Conservation (phyloP, 2,329 filamentous ascomycete genomes). For the Ceratocystis huliohia region DNA sequence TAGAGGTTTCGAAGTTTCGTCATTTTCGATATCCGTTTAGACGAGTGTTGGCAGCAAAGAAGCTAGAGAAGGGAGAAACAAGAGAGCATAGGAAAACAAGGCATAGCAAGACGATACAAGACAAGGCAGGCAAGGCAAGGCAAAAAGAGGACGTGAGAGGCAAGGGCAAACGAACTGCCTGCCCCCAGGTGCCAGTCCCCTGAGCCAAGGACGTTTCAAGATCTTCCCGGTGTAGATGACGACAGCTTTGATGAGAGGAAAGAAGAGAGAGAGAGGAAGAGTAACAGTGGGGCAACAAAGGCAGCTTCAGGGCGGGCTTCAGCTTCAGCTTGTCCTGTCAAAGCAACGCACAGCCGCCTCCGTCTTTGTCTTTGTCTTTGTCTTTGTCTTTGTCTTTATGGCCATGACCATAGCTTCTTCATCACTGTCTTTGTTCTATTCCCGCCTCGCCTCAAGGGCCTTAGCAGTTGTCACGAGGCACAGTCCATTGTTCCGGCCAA, state of each 20-base stretch:
- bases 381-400: not conserved
- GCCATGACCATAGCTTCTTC: not conserved
- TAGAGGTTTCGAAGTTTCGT: not conserved
- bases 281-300: too few species aligned
- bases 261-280: not conserved
- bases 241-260: not conserved
- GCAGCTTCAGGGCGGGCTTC: not conserved
- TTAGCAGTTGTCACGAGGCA: too few species aligned
- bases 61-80: not conserved
- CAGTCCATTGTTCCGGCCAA: too few species aligned
- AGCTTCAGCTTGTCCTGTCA: not conserved
- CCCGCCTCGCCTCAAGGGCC: too few species aligned
- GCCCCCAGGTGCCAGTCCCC: not conserved
- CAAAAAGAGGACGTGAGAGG: not conserved
- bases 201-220: not conserved
- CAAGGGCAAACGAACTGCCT: not conserved
- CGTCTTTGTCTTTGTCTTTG: not conserved
- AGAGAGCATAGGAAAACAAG: not conserved
- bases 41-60: not conserved
- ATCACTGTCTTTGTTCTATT: too few species aligned
- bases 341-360: not conserved
- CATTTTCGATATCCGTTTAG: not conserved
- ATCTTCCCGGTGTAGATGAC: conserved; percentile 3
- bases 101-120: not conserved
- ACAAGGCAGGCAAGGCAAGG: not conserved